A percentile compares a stretch with the other conserved stretches of the same genome.
Conservation (phyloP, 2,329 filamentous ascomycete genomes). For the Sporothrix variecibatus region DNA sequence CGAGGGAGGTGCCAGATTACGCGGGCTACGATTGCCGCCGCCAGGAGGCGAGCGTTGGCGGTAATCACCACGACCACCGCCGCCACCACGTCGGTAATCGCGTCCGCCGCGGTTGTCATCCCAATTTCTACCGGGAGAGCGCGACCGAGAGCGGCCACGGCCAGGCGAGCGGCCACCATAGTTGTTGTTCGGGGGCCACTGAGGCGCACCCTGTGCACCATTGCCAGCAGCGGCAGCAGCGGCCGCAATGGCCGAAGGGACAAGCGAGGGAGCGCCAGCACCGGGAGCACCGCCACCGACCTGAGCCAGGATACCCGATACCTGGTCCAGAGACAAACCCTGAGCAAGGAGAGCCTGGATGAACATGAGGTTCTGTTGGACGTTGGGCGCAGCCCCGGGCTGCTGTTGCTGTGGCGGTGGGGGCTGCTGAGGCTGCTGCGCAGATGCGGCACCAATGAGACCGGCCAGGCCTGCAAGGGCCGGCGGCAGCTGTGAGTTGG, state of each 20-base stretch:
- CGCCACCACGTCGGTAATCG: slow-evolving; percentile 60
- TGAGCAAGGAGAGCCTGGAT: slow-evolving; percentile 75
- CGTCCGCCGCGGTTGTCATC: slow-evolving; percentile 66
- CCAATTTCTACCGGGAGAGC: slow-evolving; percentile 70
- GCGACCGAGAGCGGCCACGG: slow-evolving; percentile 70
- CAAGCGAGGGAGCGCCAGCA: slow-evolving; percentile 24
- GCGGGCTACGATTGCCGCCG: slow-evolving; percentile 57
- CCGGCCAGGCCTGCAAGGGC: slow-evolving; percentile 24
- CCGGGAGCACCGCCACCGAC: slow-evolving; percentile 45
- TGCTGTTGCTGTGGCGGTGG: slow-evolving; percentile 3
- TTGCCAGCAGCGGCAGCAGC: slow-evolving; percentile 22
- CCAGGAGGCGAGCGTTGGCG: slow-evolving; percentile 83
- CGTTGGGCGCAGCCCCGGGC: slow-evolving; percentile 42
- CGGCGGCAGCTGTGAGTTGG: slow-evolving; percentile 27
- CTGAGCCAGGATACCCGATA: slow-evolving; percentile 60
- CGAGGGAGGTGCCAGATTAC: slow-evolving; percentile 37
- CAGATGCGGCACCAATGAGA: slow-evolving; percentile 22
- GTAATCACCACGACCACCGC: slow-evolving; percentile 65
- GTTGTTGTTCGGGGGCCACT: slow-evolving; percentile 35
- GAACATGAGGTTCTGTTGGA: slow-evolving; percentile 71
- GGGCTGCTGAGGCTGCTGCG: slow-evolving; percentile 39
- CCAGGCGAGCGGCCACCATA: slow-evolving; percentile 66
- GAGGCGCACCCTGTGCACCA: not conserved
- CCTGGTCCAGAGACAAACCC: slow-evolving; percentile 76
- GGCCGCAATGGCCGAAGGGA: slow-evolving; percentile 34